Evolutionary conservation across 345 rosid species (phyloP).

Genomic region (Hirschfeldia incana): DNA sequence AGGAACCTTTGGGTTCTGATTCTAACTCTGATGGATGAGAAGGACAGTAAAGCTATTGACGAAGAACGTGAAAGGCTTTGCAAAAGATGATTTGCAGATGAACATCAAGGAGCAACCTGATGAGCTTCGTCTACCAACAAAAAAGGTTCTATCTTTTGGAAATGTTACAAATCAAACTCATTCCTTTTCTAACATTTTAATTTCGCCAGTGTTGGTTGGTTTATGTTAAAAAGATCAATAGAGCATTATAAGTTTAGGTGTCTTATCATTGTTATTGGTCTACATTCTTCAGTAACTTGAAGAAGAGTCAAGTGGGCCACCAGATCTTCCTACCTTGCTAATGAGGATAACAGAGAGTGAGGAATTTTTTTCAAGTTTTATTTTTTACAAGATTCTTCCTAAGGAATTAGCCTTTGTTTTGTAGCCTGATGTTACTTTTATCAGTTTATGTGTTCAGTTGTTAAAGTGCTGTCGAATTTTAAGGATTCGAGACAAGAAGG

Average conservation of each 20-base stretch:
- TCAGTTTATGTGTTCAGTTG: constrained; percentile 46
- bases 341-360: constrained; percentile 81
- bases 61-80: constrained; percentile 54
- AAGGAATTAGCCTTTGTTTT: neutral
- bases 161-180: neutral
- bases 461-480: constrained; percentile 76
- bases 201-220: neutral
- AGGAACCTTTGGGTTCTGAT: constrained; percentile 45
- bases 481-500: constrained; percentile 70
- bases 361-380: constrained; percentile 24
- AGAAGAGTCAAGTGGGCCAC: constrained; percentile 65
- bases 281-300: constrained; percentile 63
- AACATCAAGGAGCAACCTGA: constrained; percentile 79
- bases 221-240: neutral
- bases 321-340: constrained; percentile 69
- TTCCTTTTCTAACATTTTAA: neutral
- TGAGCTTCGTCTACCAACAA: constrained; percentile 77
- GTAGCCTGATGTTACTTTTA: neutral
- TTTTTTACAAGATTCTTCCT: neutral
- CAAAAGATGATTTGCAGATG: constrained; percentile 61
- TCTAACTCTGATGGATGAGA: constrained; percentile 35
- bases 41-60: constrained; percentile 58
- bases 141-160: constrained; percentile 46
- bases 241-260: constrained; percentile 4
- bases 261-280: neutral